These are phyloP conservation scores for Penicillium sp. DNA, from an alignment of 2,329 filamentous ascomycete species.

Conservation along the genomic window DNA sequence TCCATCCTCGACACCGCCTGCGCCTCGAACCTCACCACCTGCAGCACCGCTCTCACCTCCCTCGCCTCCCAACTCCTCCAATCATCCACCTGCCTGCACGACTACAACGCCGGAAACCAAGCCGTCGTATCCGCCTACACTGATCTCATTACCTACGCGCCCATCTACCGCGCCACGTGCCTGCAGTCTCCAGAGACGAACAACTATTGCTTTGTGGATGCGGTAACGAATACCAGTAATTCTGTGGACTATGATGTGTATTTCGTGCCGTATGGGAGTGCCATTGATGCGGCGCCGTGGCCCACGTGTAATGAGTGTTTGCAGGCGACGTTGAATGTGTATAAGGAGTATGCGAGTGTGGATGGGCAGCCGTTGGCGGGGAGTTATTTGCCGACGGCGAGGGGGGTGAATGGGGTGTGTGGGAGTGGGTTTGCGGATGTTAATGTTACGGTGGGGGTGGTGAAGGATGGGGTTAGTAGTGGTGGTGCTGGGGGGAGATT, in stretches of 20 bases:
- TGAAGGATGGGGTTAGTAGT: no score
- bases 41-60: no score
- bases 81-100: no score
- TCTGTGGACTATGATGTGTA: constrained; percentile 72
- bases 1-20: constrained; percentile 73
- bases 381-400: no score
- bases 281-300: no score
- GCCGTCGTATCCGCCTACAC: constrained; percentile 67
- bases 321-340: constrained; percentile 71
- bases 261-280: constrained; percentile 62
- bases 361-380: constrained; percentile 56
- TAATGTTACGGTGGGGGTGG: no score
- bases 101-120: constrained; percentile 59
- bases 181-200: constrained; percentile 58
- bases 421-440: no score
- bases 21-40: constrained; percentile 54
- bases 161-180: constrained; percentile 72
- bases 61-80: no score
- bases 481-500: no score
- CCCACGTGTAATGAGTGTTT: constrained; percentile 71
- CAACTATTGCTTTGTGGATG: constrained; percentile 71
- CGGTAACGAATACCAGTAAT: constrained; percentile 65
- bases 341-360: constrained; percentile 59
- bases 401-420: no score
- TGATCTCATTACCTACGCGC: constrained; percentile 68